Evolutionary conservation across 2,329 filamentous ascomycete species (phyloP).

Genomic region (Triangularia verruculosa): DNA sequence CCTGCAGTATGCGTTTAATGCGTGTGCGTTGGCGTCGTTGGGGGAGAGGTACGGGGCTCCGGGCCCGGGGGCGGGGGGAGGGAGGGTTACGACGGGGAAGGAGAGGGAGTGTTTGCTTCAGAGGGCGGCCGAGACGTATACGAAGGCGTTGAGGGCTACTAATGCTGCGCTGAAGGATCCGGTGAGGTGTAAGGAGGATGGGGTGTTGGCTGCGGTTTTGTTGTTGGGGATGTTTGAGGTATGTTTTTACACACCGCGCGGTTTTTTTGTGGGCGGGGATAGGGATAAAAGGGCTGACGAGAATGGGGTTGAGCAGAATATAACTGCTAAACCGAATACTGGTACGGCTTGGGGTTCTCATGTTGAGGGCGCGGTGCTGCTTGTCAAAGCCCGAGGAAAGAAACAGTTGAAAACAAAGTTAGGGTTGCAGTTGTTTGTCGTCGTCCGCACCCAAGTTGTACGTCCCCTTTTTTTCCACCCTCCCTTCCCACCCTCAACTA

Average conservation of each 20-base stretch:
- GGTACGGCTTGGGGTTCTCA: conserved; percentile 61
- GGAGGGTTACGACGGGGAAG: conserved; percentile 20
- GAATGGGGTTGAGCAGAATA: too few relatives aligned
- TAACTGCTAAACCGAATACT: conserved; percentile 52
- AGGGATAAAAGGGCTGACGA: neutral
- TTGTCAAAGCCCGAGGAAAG: conserved; percentile 56
- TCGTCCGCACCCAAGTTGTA: conserved; percentile 60
- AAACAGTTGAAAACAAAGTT: conserved; percentile 52
- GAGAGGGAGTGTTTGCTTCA: conserved; percentile 33
- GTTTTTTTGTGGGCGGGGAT: too few relatives aligned
- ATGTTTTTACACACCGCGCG: neutral
- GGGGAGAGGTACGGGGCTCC: conserved; percentile 45
- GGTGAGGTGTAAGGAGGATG: conserved; percentile 49
- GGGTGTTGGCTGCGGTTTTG: conserved; percentile 57
- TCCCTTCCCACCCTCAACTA: neutral
- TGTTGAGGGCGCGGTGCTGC: conserved; percentile 60
- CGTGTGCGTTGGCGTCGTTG: conserved; percentile 56
- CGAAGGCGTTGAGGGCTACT: conserved; percentile 51
- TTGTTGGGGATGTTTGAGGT: conserved; percentile 60
- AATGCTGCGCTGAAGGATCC: conserved; percentile 53
- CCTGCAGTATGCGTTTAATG: conserved; percentile 55
- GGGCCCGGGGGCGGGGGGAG: conserved; percentile 31
- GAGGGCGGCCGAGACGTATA: conserved; percentile 51
- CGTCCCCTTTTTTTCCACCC: conserved; percentile 16
- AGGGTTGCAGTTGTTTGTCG: conserved; percentile 55